phyloP scores from a whole-genome alignment of 1,139 yeast genomes.

The Hyphopichia khmerensis region DNA sequence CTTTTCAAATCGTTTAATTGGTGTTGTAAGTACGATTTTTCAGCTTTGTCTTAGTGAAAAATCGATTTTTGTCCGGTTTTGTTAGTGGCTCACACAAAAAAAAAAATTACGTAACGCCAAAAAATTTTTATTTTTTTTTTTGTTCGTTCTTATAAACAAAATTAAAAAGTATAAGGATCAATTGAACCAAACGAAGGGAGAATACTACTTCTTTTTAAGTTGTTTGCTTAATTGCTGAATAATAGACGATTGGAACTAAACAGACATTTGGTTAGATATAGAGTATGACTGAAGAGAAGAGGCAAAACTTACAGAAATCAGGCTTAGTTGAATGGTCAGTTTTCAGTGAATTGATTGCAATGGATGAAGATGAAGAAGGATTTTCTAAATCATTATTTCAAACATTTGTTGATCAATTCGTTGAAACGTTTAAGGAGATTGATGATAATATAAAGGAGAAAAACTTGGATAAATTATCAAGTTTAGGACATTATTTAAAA shows the following conservation, averaged over 20 bases:
- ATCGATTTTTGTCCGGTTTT: neutral
- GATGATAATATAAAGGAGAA: constrained; percentile 49
- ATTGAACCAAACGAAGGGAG: too few relatives aligned
- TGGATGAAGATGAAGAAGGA: constrained; percentile 93
- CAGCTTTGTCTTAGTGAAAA: neutral
- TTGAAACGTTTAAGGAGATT: constrained; percentile 73
- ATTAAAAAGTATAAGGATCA: neutral
- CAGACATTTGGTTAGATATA: too few relatives aligned
- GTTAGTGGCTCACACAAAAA: neutral
- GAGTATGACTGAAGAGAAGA: constrained; percentile 35
- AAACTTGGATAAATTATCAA: constrained; percentile 62
- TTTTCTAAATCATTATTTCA: constrained; percentile 75
- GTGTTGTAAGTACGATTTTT: too few relatives aligned
- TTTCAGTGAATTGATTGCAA: constrained; percentile 81
- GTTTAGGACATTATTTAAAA: constrained; percentile 87
- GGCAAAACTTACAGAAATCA: constrained; percentile 40
- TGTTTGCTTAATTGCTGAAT: too few relatives aligned
- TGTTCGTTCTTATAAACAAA: neutral
- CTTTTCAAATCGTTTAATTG: too few relatives aligned
- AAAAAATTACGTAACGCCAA: neutral
- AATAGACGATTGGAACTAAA: too few relatives aligned
- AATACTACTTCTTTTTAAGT: too few relatives aligned
- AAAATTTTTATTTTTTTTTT: too few relatives aligned
- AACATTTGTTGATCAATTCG: constrained; percentile 88
- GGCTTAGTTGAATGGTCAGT: constrained; percentile 88